Conservation (phyloP, 371 early-diverging fungal species). For the Umbelopsis sp. region DNA sequence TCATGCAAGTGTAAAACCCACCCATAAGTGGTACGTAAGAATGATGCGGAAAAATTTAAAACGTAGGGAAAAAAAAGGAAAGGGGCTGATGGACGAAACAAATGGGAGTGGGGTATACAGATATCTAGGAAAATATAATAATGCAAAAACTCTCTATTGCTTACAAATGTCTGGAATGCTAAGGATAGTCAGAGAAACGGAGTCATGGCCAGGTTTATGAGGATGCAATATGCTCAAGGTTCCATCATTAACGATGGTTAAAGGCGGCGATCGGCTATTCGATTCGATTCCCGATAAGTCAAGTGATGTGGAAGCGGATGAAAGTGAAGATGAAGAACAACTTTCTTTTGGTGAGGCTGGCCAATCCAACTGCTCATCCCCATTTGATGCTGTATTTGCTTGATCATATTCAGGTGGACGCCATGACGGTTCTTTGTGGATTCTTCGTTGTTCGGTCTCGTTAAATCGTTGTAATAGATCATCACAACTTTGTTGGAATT, state of each 20-base stretch:
- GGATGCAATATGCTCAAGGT: no score
- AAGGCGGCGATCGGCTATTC: not conserved
- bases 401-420: constrained; percentile 8
- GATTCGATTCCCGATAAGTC: constrained; percentile 4
- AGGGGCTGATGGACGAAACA: not conserved
- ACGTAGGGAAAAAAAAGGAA: not conserved
- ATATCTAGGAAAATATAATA: not conserved
- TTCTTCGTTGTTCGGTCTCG: constrained; percentile 9
- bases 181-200: constrained; percentile 4
- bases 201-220: constrained; percentile 3
- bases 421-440: not conserved
- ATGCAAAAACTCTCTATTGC: constrained; percentile 4
- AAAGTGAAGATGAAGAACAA: constrained; percentile 2
- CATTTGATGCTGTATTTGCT: not conserved
- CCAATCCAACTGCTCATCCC: not conserved
- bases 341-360: not conserved
- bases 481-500: constrained; percentile 15
- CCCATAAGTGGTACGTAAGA: not conserved
- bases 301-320: not conserved
- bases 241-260: not conserved
- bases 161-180: constrained; percentile 18
- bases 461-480: constrained; percentile 17
- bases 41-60: constrained; percentile 2
- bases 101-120: no score
- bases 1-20: no score